Conservation (phyloP, 768 basidiomycete genomes). For the Tulasnella sp. region DNA sequence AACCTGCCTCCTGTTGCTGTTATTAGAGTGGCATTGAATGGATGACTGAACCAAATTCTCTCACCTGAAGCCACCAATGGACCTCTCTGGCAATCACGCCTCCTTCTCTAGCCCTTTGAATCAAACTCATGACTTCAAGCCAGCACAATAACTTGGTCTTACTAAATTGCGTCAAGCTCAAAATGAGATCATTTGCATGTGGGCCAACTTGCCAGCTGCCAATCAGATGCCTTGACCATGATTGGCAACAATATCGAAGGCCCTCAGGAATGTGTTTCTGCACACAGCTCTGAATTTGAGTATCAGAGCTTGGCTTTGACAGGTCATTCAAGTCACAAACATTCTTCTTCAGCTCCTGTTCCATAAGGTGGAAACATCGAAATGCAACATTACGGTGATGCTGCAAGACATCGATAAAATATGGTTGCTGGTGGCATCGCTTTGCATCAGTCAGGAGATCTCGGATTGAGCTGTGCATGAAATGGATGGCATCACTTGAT, state of each 20-base stretch:
- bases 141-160: background rate
- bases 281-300: background rate
- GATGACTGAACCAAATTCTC: background rate
- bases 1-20: background rate
- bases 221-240: background rate
- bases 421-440: background rate
- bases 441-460: background rate
- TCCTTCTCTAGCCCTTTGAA: background rate
- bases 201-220: background rate
- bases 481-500: background rate
- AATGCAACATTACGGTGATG: background rate
- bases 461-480: background rate
- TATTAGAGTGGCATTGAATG: background rate
- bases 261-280: background rate
- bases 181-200: background rate
- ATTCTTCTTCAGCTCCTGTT: background rate
- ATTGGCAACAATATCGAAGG: background rate
- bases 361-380: background rate
- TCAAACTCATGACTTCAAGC: background rate
- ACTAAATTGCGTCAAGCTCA: background rate
- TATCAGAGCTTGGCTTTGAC: background rate
- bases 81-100: background rate
- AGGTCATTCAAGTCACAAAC: background rate
- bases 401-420: background rate
- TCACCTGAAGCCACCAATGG: background rate